Base-by-base conservation (phyloP, 1,284 basidiomycete genomes). In the Heterobasidion irregulare region DNA sequence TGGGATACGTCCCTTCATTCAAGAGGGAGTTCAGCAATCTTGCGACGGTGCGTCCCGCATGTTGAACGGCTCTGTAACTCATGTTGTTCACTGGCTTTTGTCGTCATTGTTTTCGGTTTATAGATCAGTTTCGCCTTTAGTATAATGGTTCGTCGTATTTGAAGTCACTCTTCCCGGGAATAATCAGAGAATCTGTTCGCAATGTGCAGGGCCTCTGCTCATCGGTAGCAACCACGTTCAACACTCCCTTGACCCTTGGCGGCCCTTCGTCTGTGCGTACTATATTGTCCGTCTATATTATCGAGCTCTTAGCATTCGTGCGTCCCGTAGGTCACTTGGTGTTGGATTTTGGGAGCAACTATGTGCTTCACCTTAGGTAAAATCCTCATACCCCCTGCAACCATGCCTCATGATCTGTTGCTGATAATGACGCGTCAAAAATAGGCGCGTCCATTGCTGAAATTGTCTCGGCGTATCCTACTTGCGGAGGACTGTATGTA, bases 1-100 rank as follows among this genome's bases (percentile, higher is more conserved):
- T 89, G 66, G 87, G 87, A 35, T 90, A 90, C 64, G 78, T 79
- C 60, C 87, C 87, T 32, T 86, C 86, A 18, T 92, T 92, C 74
- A 84, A 80, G 66, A 77, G 89, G 55, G 89, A 92, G 73, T 92
- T 92, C 64, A 84, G 86, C 46, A 91, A 88, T 62, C 70, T 92
- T 44, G 84, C 86, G 19, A 89, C 87, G 59, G 84, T 86, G 18
- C 50, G 65, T 62, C 10, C 34, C 47, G 16, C 8, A 16, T 13
- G 8, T 15, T 26, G 26, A 26, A 26, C 47, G 6, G 9, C 46
- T 15, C 10, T 10, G 26, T 13, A 3, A 19, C 33, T 13, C 6
- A 44, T 4, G 6, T 36, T 13, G 0, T 6, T 15, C 15, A 26
- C 19, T 5, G 34, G 9, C n/a, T 50, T 16, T 50, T 15, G 19